Evolutionary conservation across 2,329 filamentous ascomycete genomes (phyloP).

Genomic region (Chaetoscypha palmicola): DNA sequence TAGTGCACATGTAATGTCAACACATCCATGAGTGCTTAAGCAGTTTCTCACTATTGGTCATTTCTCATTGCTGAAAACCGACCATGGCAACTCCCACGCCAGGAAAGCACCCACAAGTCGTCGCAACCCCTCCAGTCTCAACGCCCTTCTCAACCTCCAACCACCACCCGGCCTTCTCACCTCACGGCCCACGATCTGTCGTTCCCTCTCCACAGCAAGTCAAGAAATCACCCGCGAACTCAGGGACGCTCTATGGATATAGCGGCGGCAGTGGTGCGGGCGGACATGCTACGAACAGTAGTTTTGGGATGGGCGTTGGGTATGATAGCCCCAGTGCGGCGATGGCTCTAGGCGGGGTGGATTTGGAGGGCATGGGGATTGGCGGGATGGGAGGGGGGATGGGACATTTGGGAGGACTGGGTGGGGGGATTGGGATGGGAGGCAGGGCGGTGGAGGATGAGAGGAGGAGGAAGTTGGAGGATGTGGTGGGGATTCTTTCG

Average conservation of each 20-base stretch:
- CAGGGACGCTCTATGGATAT: constrained; percentile 37
- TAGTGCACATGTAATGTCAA: too few relatives aligned
- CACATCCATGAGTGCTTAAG: too few relatives aligned
- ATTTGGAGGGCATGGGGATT: constrained; percentile 44
- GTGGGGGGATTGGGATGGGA: constrained; percentile 10
- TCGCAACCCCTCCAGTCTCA: constrained; percentile 57
- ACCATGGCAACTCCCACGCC: constrained; percentile 33
- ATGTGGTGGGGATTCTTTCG: constrained; percentile 29
- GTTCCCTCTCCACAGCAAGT: constrained; percentile 56
- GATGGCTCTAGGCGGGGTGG: constrained; percentile 50
- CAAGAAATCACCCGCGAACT: constrained; percentile 49
- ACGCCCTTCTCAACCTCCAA: constrained; percentile 52
- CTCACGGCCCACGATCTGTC: constrained; percentile 39
- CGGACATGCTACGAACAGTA: constrained; percentile 31
- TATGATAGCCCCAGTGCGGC: constrained; percentile 60
- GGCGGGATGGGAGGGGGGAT: constrained; percentile 32
- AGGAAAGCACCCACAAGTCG: constrained; percentile 23
- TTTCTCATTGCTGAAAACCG: too few relatives aligned
- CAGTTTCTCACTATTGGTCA: too few relatives aligned
- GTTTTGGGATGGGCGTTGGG: constrained; percentile 31
- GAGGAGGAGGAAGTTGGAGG: constrained; percentile 37
- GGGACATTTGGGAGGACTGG: too few relatives aligned
- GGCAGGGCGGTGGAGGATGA: constrained; percentile 40
- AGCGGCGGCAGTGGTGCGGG: constrained; percentile 29
- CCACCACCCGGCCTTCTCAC: constrained; percentile 52